These are phyloP conservation scores for Globisporangium cederbergense DNA, from an alignment of 352 stramenopile species.

Conservation along the genomic window DNA sequence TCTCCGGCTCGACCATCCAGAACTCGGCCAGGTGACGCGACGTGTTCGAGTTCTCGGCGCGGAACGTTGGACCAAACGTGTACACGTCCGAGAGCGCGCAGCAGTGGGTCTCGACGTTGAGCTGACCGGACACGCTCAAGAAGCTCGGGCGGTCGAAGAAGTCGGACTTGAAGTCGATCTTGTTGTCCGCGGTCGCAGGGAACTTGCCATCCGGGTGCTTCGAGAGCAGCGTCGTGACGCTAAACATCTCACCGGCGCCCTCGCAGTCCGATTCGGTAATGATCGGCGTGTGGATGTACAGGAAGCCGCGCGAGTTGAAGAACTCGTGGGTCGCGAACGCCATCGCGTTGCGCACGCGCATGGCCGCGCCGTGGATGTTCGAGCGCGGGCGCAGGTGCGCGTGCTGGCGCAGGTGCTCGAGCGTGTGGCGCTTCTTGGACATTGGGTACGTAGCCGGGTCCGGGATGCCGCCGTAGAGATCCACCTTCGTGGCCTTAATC, in stretches of 20 bases:
- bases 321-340: conserved; percentile 93
- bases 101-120: conserved; percentile 95
- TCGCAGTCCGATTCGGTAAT: conserved; percentile 98
- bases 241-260: conserved; percentile 97
- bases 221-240: conserved; percentile 90
- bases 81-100: conserved; percentile 90
- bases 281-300: conserved; percentile 95
- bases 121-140: conserved; percentile 96
- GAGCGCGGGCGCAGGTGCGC: conserved; percentile 92
- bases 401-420: conserved; percentile 92
- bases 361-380: conserved; percentile 90
- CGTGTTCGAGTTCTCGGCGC: conserved; percentile 99
- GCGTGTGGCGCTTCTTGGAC: conserved; percentile 91
- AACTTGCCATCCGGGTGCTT: conserved; percentile 75
- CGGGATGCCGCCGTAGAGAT: conserved; percentile 83
- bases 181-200: conserved; percentile 43
- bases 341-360: conserved; percentile 92
- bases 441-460: conserved; percentile 90
- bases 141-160: conserved; percentile 88
- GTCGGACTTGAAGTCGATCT: conserved; percentile 90
- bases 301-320: conserved; percentile 91
- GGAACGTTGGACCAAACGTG: conserved; percentile 99
- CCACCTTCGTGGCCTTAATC: conserved; percentile 85
- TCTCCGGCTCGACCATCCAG: conserved; percentile 98
- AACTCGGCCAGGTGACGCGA: conserved; percentile 97